A percentile compares a stretch with the other conserved stretches of the same genome.
Conservation (phyloP, 805 yeast species). For the Saturnispora besseyi region DNA sequence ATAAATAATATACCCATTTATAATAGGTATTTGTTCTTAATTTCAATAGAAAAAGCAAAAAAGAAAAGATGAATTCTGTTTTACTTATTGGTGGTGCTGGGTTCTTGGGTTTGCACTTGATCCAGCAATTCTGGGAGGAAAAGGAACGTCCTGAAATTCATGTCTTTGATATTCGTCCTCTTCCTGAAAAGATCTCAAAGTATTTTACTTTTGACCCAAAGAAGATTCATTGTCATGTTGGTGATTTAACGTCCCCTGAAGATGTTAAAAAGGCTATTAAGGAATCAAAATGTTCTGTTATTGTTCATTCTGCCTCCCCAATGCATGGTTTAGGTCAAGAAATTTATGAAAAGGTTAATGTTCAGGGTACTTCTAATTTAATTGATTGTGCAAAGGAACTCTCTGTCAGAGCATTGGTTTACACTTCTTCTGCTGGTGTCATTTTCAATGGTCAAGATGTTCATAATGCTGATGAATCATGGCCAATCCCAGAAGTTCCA, state of each 20-base stretch:
- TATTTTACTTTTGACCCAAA: slow-evolving; percentile 65
- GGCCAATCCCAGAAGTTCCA: slow-evolving; percentile 86
- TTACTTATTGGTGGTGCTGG: slow-evolving; percentile 95
- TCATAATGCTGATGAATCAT: slow-evolving; percentile 83
- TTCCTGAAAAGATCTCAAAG: slow-evolving; percentile 62
- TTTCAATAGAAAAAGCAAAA: too few species aligned
- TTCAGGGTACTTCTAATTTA: slow-evolving; percentile 75
- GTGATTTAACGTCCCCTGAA: slow-evolving; percentile 70
- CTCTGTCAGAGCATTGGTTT: slow-evolving; percentile 60
- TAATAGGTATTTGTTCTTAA: too few species aligned
- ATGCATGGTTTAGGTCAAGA: slow-evolving; percentile 80
- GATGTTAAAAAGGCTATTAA: slow-evolving; percentile 61
- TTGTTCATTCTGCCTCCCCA: slow-evolving; percentile 96
- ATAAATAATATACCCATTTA: too few species aligned
- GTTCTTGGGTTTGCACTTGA: slow-evolving; percentile 82
- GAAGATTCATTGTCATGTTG: slow-evolving; percentile 55
- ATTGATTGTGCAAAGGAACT: slow-evolving; percentile 50
- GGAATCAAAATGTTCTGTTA: slow-evolving; percentile 53
- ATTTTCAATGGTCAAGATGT: slow-evolving; percentile 92
- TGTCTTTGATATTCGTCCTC: slow-evolving; percentile 86
- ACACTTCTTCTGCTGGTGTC: slow-evolving; percentile 97
- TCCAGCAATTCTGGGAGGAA: slow-evolving; percentile 69
- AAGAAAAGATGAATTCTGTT: slow-evolving; percentile 39
- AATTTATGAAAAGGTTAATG: slow-evolving; percentile 83
- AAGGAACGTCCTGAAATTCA: slow-evolving; percentile 64